phyloP scores from a whole-genome alignment of 805 yeast genomes.

The Saccharomycopsis malanga region DNA sequence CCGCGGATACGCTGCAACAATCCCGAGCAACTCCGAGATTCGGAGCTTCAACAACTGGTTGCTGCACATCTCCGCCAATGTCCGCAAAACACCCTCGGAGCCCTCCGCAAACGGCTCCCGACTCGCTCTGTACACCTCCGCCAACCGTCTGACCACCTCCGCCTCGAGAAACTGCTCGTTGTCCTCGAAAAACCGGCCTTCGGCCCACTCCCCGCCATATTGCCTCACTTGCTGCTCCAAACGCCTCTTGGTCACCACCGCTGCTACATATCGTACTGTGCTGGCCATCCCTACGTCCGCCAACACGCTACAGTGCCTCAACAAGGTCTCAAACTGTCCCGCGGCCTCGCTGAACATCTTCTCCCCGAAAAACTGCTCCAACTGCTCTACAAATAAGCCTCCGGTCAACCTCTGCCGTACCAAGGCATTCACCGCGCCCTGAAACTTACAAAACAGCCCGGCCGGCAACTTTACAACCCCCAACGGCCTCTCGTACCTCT shows the following conservation, averaged over 20 bases:
- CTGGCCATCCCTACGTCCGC: neutral
- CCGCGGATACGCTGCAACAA: slow-evolving; percentile 47
- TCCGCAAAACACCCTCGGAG: too few species aligned
- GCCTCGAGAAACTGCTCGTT: neutral
- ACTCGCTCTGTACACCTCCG: neutral
- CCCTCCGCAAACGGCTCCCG: neutral
- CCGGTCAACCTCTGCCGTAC: neutral
- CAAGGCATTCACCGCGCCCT: slow-evolving; percentile 4
- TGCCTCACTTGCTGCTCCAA: neutral
- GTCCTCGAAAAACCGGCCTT: neutral
- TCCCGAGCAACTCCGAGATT: slow-evolving; percentile 49
- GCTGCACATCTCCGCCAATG: neutral
- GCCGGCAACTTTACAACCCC: neutral
- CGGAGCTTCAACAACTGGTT: slow-evolving; percentile 34
- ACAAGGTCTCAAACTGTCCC: neutral
- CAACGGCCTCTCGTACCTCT: neutral
- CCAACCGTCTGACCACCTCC: neutral
- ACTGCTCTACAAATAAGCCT: neutral
- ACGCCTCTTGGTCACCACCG: neutral
- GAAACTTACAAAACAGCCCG: neutral
- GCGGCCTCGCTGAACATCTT: neutral
- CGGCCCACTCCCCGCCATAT: neutral
- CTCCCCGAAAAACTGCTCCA: slow-evolving; percentile 1
- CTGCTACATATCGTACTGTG: neutral
- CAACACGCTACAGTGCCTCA: neutral